A percentile compares a stretch with the other conserved stretches of the same genome.
phyloP scores from a whole-genome alignment of 139 green algal genomes.

The Zygnema cylindricum region DNA sequence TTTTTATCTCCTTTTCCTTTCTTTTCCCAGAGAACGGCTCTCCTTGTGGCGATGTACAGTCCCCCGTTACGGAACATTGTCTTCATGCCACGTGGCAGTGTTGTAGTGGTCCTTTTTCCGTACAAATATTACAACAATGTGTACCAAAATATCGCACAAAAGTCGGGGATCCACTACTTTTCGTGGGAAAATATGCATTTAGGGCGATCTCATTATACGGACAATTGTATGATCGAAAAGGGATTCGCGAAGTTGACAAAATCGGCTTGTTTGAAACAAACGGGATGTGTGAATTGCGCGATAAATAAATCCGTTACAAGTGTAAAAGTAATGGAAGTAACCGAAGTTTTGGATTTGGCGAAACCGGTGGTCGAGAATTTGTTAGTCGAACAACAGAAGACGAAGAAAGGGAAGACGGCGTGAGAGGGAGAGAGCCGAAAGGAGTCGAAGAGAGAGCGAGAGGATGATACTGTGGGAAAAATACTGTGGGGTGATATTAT shows the following conservation, averaged over 20 bases:
- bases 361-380: too few relatives aligned
- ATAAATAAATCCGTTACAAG: slow-evolving; percentile 19
- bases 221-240: slow-evolving; percentile 32
- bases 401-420: not conserved
- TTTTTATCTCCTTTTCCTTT: not conserved
- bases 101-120: slow-evolving; percentile 53
- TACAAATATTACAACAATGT: slow-evolving; percentile 29
- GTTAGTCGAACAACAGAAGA: too few relatives aligned
- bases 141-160: slow-evolving; percentile 39
- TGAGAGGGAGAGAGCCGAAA: not conserved
- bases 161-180: slow-evolving; percentile 49
- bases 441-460: not conserved
- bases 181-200: slow-evolving; percentile 40
- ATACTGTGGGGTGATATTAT: not conserved
- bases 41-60: slow-evolving; percentile 38
- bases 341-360: not conserved
- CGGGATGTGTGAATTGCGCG: slow-evolving; percentile 27
- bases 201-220: not conserved
- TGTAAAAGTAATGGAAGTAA: slow-evolving; percentile 25
- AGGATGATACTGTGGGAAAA: not conserved
- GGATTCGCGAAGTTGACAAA: slow-evolving; percentile 31
- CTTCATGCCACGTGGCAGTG: slow-evolving; percentile 50
- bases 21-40: slow-evolving; percentile 27
- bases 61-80: slow-evolving; percentile 46
- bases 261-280: slow-evolving; percentile 16